Evolutionary conservation across 1,139 yeast genomes (phyloP).

Genomic region (Schwanniomyces etchellsii): DNA sequence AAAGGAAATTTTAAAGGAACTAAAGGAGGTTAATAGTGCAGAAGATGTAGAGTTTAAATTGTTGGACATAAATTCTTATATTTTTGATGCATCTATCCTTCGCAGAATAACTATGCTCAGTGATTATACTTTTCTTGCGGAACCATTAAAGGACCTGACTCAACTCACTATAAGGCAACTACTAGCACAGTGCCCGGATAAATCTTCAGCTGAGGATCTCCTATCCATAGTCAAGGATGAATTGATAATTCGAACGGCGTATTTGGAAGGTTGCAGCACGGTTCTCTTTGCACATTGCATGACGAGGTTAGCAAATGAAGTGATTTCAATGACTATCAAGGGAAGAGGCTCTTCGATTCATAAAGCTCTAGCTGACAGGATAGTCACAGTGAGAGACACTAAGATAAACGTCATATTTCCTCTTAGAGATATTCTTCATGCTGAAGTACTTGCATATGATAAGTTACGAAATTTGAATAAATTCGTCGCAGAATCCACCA

Average conservation of each 20-base stretch:
- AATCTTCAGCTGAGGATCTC: conserved; percentile 62
- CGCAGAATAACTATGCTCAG: conserved; percentile 20
- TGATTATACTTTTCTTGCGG: conserved; percentile 21
- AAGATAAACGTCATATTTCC: conserved; percentile 55
- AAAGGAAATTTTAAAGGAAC: conserved; percentile 12
- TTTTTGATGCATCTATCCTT: conserved; percentile 20
- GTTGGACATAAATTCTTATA: conserved; percentile 33
- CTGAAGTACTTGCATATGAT: conserved; percentile 58
- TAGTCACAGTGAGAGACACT: conserved; percentile 18
- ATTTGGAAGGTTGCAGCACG: conserved; percentile 41
- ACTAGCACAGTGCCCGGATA: conserved; percentile 35
- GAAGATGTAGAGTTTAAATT: conserved; percentile 24
- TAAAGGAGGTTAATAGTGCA: conserved; percentile 18
- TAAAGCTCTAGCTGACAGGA: conserved; percentile 42
- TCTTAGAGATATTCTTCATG: conserved; percentile 62
- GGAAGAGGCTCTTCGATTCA: conserved; percentile 80
- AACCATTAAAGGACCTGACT: conserved; percentile 5
- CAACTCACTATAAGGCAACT: conserved; percentile 18
- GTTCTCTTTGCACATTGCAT: conserved; percentile 72
- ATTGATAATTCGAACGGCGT: conserved; percentile 45
- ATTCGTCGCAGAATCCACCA: conserved; percentile 16
- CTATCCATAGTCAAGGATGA: conserved; percentile 43
- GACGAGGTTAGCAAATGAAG: conserved; percentile 78
- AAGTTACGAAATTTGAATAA: conserved; percentile 26
- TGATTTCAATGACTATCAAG: conserved; percentile 75